These are phyloP conservation scores for Colletotrichum tamarilloi DNA, from an alignment of 2,329 filamentous ascomycete genomes.

Conservation along the genomic window DNA sequence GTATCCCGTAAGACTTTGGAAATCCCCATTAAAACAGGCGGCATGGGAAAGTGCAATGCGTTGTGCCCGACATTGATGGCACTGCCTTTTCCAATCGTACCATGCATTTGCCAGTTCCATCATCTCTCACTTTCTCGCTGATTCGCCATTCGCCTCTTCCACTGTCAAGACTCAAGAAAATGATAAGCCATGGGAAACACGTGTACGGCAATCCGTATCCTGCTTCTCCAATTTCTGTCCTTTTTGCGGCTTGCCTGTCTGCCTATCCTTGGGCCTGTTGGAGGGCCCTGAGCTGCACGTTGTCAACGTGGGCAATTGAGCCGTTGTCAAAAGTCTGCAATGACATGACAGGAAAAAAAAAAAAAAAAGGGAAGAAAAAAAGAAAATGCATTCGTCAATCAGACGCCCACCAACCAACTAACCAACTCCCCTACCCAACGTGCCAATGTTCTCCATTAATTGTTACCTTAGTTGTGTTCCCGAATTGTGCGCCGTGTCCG, in stretches of 20 bases:
- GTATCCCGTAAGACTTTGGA: background rate
- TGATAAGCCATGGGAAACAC: background rate
- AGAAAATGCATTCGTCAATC: background rate
- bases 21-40: background rate
- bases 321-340: conserved; percentile 19
- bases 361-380: background rate
- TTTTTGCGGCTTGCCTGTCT: background rate
- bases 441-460: background rate
- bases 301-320: conserved; percentile 27
- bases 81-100: background rate
- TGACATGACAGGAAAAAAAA: background rate
- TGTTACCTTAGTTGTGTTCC: conserved; percentile 3
- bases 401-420: background rate
- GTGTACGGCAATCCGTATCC: background rate
- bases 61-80: background rate
- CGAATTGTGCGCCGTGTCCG: conserved; percentile 18
- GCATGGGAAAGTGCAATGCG: background rate
- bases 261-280: background rate
- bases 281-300: background rate
- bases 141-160: background rate
- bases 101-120: background rate
- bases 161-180: background rate
- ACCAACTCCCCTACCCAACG: no score
- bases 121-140: background rate
- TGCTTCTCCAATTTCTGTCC: background rate